These are phyloP conservation scores for Pseudocercospora fuligena DNA, from an alignment of 2,329 filamentous ascomycete species.

Conservation along the genomic window DNA sequence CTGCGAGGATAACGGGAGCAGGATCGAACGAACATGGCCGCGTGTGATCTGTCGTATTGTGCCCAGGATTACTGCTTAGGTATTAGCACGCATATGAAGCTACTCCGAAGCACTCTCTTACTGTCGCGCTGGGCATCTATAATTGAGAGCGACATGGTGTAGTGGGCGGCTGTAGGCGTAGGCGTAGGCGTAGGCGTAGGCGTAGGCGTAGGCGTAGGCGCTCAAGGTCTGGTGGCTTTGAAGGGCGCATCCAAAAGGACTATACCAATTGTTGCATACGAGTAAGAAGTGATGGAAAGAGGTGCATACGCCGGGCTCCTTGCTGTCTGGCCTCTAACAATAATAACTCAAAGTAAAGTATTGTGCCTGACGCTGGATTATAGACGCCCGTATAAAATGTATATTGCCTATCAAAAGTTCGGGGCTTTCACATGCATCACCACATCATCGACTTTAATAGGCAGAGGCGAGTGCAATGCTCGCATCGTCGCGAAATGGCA, in stretches of 20 bases:
- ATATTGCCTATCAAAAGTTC: neutral
- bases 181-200: neutral
- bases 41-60: slow-evolving; percentile 78
- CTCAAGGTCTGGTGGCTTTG: neutral
- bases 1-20: slow-evolving; percentile 27
- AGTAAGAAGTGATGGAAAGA: neutral
- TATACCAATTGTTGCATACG: neutral
- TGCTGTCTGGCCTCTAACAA: too few species aligned
- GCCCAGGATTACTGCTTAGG: slow-evolving; percentile 66
- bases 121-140: slow-evolving; percentile 82
- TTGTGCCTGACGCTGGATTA: too few species aligned
- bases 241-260: neutral
- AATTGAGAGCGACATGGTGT: slow-evolving; percentile 76
- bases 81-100: slow-evolving; percentile 14
- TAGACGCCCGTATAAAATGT: neutral
- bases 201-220: neutral
- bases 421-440: neutral
- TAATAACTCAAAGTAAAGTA: too few species aligned
- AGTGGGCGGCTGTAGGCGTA: neutral
- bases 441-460: neutral
- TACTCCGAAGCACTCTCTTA: slow-evolving; percentile 47
- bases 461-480: slow-evolving; percentile 23
- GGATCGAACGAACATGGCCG: slow-evolving; percentile 61
- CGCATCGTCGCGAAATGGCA: slow-evolving; percentile 16
- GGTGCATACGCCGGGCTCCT: too few species aligned